Evolutionary conservation across 1,284 basidiomycete genomes (phyloP).

Genomic region (Ceratobasidium sp.): DNA sequence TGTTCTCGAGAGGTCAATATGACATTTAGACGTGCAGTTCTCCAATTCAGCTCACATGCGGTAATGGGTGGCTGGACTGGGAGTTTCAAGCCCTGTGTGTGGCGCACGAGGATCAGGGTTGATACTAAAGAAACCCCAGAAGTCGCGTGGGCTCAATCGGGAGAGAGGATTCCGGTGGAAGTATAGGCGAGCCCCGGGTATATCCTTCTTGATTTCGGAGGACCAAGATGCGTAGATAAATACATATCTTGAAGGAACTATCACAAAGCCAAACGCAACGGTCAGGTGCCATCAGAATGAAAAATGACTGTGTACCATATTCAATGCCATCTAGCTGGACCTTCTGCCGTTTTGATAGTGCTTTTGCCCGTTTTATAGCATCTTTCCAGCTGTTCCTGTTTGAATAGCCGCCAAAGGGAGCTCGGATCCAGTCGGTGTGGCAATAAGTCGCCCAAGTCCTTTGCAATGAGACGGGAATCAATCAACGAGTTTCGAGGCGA

Average conservation of each 20-base stretch:
- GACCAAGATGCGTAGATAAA: conserved; percentile 59
- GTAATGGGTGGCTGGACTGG: not conserved
- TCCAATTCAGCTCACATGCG: not conserved
- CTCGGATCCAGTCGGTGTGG: too few species aligned
- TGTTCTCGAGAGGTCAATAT: too few species aligned
- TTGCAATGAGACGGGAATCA: too few species aligned
- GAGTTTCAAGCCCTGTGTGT: not conserved
- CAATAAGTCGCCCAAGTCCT: too few species aligned
- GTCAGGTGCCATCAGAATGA: too few species aligned
- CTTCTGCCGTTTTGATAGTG: not conserved
- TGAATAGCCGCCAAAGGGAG: too few species aligned
- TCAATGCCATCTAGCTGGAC: conserved; percentile 61
- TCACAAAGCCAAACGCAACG: too few species aligned
- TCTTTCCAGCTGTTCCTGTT: not conserved
- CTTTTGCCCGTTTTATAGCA: not conserved
- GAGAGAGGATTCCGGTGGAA: not conserved
- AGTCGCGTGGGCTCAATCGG: not conserved
- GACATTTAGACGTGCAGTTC: too few species aligned
- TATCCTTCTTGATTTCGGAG: conserved; percentile 54
- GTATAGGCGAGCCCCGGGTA: conserved; percentile 51
- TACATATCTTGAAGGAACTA: too few species aligned
- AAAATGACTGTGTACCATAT: too few species aligned
- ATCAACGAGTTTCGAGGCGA: too few species aligned
- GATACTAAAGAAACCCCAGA: not conserved
- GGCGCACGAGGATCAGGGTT: not conserved